Conservation (phyloP, 2,329 filamentous ascomycete species). For the Sclerotinia sclerotiorum region DNA sequence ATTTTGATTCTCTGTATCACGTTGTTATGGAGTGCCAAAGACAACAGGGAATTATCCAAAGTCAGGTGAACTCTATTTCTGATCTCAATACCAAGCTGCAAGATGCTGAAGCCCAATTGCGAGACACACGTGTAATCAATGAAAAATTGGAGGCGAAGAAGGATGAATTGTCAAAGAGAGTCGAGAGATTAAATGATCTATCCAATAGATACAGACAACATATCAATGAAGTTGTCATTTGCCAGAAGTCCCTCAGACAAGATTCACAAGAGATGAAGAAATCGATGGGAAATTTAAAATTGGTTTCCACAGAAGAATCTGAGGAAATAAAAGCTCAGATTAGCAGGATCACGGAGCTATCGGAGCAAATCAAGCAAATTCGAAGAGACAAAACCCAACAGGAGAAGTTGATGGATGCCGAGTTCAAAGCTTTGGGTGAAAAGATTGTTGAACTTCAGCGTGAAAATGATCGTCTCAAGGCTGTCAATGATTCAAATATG, state of each 20-base stretch:
- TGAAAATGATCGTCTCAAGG: neutral
- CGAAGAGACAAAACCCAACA: neutral
- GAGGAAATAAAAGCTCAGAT: neutral
- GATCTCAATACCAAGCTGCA: constrained; percentile 24
- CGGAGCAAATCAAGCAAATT: constrained; percentile 16
- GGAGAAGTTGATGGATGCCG: neutral
- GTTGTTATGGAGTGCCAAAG: neutral
- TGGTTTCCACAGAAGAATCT: neutral
- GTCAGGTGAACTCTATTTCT: constrained; percentile 22
- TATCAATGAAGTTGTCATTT: constrained; percentile 39
- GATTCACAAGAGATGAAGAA: constrained; percentile 17
- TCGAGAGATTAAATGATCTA: constrained; percentile 34
- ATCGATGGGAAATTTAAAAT: neutral
- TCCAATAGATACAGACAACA: constrained; percentile 38
- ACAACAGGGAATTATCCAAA: neutral
- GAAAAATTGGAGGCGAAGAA: constrained; percentile 27
- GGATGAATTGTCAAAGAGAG: constrained; percentile 28
- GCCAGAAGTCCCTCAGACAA: constrained; percentile 30
- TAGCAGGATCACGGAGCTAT: neutral
- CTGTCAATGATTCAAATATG: neutral
- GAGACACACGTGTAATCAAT: constrained; percentile 14
- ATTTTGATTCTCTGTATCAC: neutral
- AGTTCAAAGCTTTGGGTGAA: neutral
- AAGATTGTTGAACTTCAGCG: neutral
- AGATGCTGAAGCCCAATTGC: constrained; percentile 19